Evolutionary conservation across 805 yeast genomes (phyloP).

Genomic region (Dipodascopsis tothii): DNA sequence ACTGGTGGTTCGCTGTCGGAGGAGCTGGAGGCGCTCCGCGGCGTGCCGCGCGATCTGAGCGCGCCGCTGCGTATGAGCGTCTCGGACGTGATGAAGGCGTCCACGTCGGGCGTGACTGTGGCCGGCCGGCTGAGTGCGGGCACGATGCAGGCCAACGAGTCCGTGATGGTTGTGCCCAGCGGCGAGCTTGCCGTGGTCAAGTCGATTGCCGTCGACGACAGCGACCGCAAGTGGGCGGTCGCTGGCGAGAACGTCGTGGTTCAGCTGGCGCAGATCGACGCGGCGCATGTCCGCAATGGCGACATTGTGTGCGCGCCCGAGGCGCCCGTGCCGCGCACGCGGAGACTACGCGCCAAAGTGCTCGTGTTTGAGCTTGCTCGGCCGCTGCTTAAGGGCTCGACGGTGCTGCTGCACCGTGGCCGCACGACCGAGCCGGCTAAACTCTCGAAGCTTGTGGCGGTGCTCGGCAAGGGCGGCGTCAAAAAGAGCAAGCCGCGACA

Average conservation of each 20-base stretch:
- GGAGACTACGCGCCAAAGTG: slow-evolving; percentile 48
- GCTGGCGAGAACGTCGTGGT: slow-evolving; percentile 52
- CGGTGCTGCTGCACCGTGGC: slow-evolving; percentile 69
- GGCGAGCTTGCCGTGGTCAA: slow-evolving; percentile 26
- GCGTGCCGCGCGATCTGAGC: slow-evolving; percentile 27
- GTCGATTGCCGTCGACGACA: slow-evolving; percentile 25
- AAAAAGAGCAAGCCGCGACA: slow-evolving; percentile 46
- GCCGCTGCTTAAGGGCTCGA: slow-evolving; percentile 74
- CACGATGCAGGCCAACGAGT: slow-evolving; percentile 60
- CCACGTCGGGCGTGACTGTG: slow-evolving; percentile 43
- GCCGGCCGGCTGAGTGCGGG: slow-evolving; percentile 67
- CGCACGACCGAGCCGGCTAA: slow-evolving; percentile 65
- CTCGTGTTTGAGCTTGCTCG: slow-evolving; percentile 57
- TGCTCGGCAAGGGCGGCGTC: slow-evolving; percentile 31
- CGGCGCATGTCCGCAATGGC: slow-evolving; percentile 49
- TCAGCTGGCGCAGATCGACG: slow-evolving; percentile 33
- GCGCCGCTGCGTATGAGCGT: slow-evolving; percentile 52
- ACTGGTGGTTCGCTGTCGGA: slow-evolving; percentile 38
- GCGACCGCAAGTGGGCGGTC: slow-evolving; percentile 36
- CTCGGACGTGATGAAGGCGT: slow-evolving; percentile 51
- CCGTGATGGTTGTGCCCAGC: slow-evolving; percentile 51
- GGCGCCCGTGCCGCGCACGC: slow-evolving; percentile 41
- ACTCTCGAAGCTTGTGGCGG: slow-evolving; percentile 41
- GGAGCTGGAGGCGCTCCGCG: slow-evolving; percentile 25
- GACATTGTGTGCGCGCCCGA: slow-evolving; percentile 54